Conservation (phyloP, 2,329 filamentous ascomycete genomes). For the Scedosporium boydii region DNA sequence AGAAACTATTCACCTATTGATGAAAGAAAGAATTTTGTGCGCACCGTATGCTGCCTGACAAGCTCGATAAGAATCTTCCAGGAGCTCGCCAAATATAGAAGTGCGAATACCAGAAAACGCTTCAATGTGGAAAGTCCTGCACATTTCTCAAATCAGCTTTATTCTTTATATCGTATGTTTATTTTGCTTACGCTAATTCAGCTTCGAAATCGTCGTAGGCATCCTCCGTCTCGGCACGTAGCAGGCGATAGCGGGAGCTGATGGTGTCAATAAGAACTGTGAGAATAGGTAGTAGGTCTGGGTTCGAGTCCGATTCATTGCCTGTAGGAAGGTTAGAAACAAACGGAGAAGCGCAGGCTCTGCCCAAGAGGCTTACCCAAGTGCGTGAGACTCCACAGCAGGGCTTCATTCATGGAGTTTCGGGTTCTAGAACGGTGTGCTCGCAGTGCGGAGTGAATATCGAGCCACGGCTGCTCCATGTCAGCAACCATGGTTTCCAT, state of each 20-base stretch:
- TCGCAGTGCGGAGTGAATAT: not conserved
- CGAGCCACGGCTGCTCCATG: constrained; percentile 21
- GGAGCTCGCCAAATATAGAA: constrained; percentile 24
- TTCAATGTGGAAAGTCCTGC: constrained; percentile 23
- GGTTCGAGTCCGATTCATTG: constrained; percentile 9
- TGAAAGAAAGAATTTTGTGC: not conserved
- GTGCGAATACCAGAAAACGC: constrained; percentile 25
- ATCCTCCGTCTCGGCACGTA: constrained; percentile 18
- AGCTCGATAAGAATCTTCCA: constrained; percentile 23
- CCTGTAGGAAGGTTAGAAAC: not conserved
- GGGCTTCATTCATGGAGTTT: not conserved
- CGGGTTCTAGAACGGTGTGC: not conserved
- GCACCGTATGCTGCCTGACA: constrained; percentile 24
- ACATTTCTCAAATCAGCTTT: not conserved
- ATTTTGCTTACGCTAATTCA: constrained; percentile 2
- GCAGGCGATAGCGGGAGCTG: constrained; percentile 16
- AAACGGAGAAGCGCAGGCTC: not conserved
- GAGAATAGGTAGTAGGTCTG: constrained; percentile 3
- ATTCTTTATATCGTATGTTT: constrained; percentile 4
- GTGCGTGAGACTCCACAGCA: not conserved
- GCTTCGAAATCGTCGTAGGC: constrained; percentile 15
- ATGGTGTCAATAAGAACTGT: constrained; percentile 17
- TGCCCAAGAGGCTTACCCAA: not conserved
- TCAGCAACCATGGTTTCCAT: constrained; percentile 25
- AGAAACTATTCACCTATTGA: not conserved